Conservation (phyloP, 331 rosid species). For the Quercus tomentella region DNA sequence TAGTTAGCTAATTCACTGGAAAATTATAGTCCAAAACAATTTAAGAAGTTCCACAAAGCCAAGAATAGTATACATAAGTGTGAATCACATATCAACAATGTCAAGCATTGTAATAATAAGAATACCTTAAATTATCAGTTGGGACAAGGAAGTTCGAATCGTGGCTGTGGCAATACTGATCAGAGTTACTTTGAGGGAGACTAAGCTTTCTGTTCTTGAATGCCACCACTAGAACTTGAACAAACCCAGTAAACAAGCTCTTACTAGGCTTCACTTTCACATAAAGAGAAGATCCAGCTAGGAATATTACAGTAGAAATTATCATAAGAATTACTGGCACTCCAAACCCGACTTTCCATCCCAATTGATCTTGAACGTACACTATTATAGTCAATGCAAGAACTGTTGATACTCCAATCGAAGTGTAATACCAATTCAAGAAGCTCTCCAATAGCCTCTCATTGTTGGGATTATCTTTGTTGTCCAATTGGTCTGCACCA, state of each 20-base stretch:
- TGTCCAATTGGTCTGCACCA: slow-evolving; percentile 40
- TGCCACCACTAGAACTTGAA: slow-evolving; percentile 31
- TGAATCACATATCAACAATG: too few species aligned
- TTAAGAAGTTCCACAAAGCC: not conserved
- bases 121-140: slow-evolving; percentile 8
- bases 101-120: not conserved
- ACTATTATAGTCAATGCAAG: slow-evolving; percentile 28
- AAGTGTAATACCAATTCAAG: slow-evolving; percentile 39
- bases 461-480: slow-evolving; percentile 11
- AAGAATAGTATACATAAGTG: too few species aligned
- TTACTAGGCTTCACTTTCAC: slow-evolving; percentile 22
- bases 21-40: too few species aligned
- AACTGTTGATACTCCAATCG: slow-evolving; percentile 8
- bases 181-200: not conserved
- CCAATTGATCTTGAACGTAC: slow-evolving; percentile 44
- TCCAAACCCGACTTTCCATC: slow-evolving; percentile 52
- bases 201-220: slow-evolving; percentile 31
- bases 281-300: slow-evolving; percentile 35
- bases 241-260: slow-evolving; percentile 30
- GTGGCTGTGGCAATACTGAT: not conserved
- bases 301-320: slow-evolving; percentile 22
- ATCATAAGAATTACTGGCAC: slow-evolving; percentile 36
- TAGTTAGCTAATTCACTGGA: not conserved
- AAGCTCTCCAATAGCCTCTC: slow-evolving; percentile 30
- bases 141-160: slow-evolving; percentile 15